Evolutionary conservation across 2,329 filamentous ascomycete genomes (phyloP).

Genomic region (Colletotrichum falcatum): DNA sequence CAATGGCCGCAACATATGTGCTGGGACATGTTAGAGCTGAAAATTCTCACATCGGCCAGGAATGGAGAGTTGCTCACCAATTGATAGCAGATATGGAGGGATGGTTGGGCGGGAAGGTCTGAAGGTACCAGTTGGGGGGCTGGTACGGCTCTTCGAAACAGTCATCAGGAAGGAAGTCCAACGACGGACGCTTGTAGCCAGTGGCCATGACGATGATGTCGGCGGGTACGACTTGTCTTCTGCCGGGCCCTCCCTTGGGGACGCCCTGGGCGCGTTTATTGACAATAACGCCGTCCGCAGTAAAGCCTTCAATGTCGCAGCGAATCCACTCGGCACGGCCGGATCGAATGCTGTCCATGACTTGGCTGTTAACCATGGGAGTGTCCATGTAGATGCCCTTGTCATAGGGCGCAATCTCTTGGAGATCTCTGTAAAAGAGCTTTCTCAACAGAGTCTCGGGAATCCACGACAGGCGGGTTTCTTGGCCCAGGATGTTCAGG

Average conservation of each 20-base stretch:
- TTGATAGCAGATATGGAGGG: constrained; percentile 84
- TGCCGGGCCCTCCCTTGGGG: constrained; percentile 79
- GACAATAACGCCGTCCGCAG: constrained; percentile 73
- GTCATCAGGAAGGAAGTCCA: constrained; percentile 79
- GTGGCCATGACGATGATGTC: constrained; percentile 88
- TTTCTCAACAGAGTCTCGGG: constrained; percentile 80
- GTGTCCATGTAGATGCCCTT: constrained; percentile 86
- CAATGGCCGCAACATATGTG: constrained; percentile 85
- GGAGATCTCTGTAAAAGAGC: constrained; percentile 86
- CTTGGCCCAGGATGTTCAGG: constrained; percentile 82
- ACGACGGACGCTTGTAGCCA: constrained; percentile 79
- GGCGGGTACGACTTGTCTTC: constrained; percentile 72
- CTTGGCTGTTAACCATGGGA: constrained; percentile 87
- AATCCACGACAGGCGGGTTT: constrained; percentile 81
- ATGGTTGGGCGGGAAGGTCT: constrained; percentile 83
- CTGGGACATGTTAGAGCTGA: constrained; percentile 51
- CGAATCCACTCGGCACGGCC: constrained; percentile 83
- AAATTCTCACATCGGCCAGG: too few species aligned
- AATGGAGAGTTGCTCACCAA: constrained; percentile 48
- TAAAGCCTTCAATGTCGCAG: constrained; percentile 79
- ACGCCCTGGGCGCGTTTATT: constrained; percentile 79
- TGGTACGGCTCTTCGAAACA: constrained; percentile 79
- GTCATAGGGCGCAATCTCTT: constrained; percentile 76
- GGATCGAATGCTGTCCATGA: constrained; percentile 79
- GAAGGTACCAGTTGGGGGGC: constrained; percentile 89